Evolutionary conservation across 139 green algal species (phyloP).

Genomic region (Chlamydomonas urium): DNA sequence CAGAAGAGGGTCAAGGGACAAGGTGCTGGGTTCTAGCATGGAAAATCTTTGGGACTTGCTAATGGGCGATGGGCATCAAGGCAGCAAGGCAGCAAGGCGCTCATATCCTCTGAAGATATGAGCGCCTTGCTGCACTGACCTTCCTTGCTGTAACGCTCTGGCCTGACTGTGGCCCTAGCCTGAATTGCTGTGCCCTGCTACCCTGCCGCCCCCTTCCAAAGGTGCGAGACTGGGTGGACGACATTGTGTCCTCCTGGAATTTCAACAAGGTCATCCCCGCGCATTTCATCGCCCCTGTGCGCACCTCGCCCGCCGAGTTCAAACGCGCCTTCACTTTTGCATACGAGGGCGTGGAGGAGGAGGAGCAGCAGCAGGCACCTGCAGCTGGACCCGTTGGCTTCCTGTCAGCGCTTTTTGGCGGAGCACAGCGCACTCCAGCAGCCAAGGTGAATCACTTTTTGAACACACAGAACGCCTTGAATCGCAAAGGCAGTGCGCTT

Average conservation of each 20-base stretch:
- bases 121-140: too few species aligned
- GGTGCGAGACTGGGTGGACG: constrained; percentile 69
- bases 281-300: constrained; percentile 86
- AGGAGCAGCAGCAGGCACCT: not conserved
- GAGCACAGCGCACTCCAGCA: not conserved
- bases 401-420: not conserved
- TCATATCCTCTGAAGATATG: too few species aligned
- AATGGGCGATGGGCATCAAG: too few species aligned
- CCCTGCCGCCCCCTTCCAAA: not conserved
- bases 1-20: too few species aligned
- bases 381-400: not conserved
- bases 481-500: not conserved
- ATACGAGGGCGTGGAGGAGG: constrained; percentile 18
- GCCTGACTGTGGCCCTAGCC: too few species aligned
- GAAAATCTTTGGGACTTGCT: too few species aligned
- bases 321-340: constrained; percentile 41
- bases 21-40: too few species aligned
- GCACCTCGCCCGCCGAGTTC: constrained; percentile 31
- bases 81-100: too few species aligned
- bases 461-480: not conserved
- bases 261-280: constrained; percentile 85
- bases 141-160: too few species aligned
- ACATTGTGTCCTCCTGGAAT: constrained; percentile 70
- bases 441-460: not conserved
- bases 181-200: not conserved